Conservation (phyloP, 2,329 filamentous ascomycete genomes). For the Penicillium concentricum region DNA sequence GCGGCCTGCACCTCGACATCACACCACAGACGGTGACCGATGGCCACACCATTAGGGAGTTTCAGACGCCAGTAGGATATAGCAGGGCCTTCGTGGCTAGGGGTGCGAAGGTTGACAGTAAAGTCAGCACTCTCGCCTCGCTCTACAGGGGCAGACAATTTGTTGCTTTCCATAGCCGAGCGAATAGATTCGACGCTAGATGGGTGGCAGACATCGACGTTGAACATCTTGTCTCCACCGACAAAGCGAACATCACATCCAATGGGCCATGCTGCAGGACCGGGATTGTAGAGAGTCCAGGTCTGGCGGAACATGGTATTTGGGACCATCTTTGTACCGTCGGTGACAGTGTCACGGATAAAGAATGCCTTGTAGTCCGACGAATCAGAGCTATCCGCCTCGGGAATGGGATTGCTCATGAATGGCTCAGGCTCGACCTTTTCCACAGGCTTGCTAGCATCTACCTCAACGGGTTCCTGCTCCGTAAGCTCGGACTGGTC, state of each 20-base stretch:
- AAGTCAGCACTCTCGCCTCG: slow-evolving; percentile 77
- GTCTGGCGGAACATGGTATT: slow-evolving; percentile 80
- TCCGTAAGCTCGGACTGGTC: slow-evolving; percentile 26
- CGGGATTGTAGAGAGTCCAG: slow-evolving; percentile 87
- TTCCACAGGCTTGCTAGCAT: slow-evolving; percentile 12
- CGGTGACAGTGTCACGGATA: slow-evolving; percentile 72
- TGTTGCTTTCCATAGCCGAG: slow-evolving; percentile 78
- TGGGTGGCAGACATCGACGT: slow-evolving; percentile 75
- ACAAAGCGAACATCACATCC: slow-evolving; percentile 90
- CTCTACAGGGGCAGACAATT: slow-evolving; percentile 65
- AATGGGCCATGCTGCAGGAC: slow-evolving; percentile 75
- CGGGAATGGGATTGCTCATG: background rate
- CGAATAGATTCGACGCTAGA: slow-evolving; percentile 75
- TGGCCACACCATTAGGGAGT: slow-evolving; percentile 73
- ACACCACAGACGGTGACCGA: slow-evolving; percentile 94
- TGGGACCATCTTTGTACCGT: slow-evolving; percentile 71
- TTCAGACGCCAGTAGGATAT: slow-evolving; percentile 98
- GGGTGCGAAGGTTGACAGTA: slow-evolving; percentile 80
- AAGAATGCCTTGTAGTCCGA: slow-evolving; percentile 63
- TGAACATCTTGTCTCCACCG: slow-evolving; percentile 95
- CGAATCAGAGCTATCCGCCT: background rate
- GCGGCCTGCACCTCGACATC: slow-evolving; percentile 67
- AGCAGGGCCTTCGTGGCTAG: slow-evolving; percentile 69
- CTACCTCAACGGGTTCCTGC: slow-evolving; percentile 20
- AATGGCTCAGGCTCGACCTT: background rate